These are phyloP conservation scores for Sporothrix protearum DNA, from an alignment of 2,329 filamentous ascomycete species.

Conservation along the genomic window DNA sequence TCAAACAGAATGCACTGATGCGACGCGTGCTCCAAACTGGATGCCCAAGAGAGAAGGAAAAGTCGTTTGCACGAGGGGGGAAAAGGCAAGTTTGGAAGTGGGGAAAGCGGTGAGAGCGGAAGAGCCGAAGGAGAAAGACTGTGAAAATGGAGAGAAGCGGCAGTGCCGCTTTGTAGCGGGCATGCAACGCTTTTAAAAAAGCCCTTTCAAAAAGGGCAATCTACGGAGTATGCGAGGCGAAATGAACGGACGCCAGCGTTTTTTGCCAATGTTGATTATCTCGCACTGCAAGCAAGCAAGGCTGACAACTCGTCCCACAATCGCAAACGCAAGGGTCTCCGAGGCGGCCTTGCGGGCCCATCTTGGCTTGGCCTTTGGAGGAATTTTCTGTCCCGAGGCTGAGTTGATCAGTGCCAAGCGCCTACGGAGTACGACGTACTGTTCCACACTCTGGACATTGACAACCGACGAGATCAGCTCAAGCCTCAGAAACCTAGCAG, in stretches of 20 bases:
- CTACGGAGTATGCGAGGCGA: too few species aligned
- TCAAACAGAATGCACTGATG: background rate
- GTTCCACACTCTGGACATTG: background rate
- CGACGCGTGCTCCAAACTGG: background rate
- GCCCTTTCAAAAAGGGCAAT: too few species aligned
- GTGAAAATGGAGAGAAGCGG: background rate
- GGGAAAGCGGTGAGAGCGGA: background rate
- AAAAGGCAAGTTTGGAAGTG: background rate
- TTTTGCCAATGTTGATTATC: background rate
- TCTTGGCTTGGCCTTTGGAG: background rate
- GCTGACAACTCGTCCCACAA: background rate
- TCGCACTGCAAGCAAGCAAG: background rate
- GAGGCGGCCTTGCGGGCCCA: background rate
- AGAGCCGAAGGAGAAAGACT: background rate
- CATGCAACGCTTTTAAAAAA: background rate
- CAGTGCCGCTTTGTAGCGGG: background rate
- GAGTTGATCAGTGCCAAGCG: background rate
- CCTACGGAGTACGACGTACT: too few species aligned
- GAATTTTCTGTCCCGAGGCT: background rate
- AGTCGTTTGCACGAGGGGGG: background rate
- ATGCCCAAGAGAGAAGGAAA: too few species aligned
- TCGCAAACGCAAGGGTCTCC: background rate
- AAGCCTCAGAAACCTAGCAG: background rate
- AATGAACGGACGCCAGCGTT: background rate
- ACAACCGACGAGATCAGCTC: background rate